Conservation (phyloP, 2,329 filamentous ascomycete species). For the Phyllosticta citrichinensis region DNA sequence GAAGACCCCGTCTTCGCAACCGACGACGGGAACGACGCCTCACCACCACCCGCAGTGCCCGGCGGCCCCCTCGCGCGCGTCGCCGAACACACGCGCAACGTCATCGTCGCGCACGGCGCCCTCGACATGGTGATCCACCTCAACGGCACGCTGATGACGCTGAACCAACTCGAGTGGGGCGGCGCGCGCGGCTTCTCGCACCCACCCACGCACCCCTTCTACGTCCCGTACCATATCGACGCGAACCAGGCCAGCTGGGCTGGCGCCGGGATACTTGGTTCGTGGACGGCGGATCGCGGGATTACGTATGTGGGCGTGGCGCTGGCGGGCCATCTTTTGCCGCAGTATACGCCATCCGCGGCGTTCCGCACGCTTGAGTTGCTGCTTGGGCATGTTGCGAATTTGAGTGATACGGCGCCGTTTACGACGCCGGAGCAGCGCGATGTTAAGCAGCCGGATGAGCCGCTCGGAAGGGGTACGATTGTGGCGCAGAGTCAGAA, state of each 20-base stretch:
- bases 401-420: not conserved
- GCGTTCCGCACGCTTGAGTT: not conserved
- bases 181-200: constrained; percentile 13
- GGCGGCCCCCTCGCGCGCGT: constrained; percentile 17
- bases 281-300: constrained; percentile 1
- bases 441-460: not conserved
- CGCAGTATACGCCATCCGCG: not conserved
- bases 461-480: not conserved
- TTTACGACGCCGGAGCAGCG: constrained; percentile 14
- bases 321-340: constrained; percentile 3
- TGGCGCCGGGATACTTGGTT: constrained; percentile 2
- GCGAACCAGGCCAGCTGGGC: not conserved
- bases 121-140: constrained; percentile 12
- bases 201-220: constrained; percentile 9
- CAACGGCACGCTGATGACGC: constrained; percentile 12
- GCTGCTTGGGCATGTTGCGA: not conserved
- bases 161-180: constrained; percentile 14
- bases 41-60: constrained; percentile 13
- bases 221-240: constrained; percentile 2
- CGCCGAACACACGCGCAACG: constrained; percentile 23
- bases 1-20: constrained; percentile 15
- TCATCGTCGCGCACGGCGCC: constrained; percentile 15
- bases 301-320: constrained; percentile 1
- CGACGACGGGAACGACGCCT: constrained; percentile 11
- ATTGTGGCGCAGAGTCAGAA: not conserved